Evolutionary conservation across 2,329 filamentous ascomycete genomes (phyloP), one percentile per base, ranked within the genome.

Genomic region (Penicillium olsonii): DNA sequence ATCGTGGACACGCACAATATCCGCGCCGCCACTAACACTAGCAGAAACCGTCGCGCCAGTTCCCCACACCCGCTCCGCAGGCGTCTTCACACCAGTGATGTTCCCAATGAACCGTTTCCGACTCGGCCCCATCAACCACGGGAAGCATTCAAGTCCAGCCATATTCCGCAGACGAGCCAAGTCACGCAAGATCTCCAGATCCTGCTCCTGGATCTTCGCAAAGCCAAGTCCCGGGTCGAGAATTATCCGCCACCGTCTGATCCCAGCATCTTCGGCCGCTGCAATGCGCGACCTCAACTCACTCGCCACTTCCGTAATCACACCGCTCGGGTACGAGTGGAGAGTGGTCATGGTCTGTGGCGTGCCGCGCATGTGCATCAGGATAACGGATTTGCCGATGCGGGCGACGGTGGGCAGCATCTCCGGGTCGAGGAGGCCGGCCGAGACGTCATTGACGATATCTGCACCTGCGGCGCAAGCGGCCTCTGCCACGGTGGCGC

Each of bases 181-280:
- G 1, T 82, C 73, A 8, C 88, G 78, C 27, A 99, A 75, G 2
- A 99, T 74, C 60, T 90, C 84, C 2, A 96, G 74, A 69, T 96
- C 96, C 68, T 96, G 90, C 34, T 80, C 77, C 45, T 80, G 78
- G 0, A 83, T 85, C 75, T 99, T 99, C 48, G 94, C 91, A 67
- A 99, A 99, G 0, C 94, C 94, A 26, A 99, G 82, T 0, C 94
- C 94, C 0, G 94, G 94, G 67, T 99, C 94, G 2, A 97, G 83
- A 27, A 97, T 85, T 56, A 99, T 95, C 57, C 92, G 88, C 94
- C 94, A 99, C 41, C 92, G 85, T 4, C 89, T 81, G 37, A 99
- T 82, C 0, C 94, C 94, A 0, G 90, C 91, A 12, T 76, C 79
- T 69, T 95, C 74, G n/a, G 94, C 94, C 2, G 83, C 88, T 0